Base-by-base conservation (phyloP, 2,329 filamentous ascomycete species). In the Sordariomycetes sp. region DNA sequence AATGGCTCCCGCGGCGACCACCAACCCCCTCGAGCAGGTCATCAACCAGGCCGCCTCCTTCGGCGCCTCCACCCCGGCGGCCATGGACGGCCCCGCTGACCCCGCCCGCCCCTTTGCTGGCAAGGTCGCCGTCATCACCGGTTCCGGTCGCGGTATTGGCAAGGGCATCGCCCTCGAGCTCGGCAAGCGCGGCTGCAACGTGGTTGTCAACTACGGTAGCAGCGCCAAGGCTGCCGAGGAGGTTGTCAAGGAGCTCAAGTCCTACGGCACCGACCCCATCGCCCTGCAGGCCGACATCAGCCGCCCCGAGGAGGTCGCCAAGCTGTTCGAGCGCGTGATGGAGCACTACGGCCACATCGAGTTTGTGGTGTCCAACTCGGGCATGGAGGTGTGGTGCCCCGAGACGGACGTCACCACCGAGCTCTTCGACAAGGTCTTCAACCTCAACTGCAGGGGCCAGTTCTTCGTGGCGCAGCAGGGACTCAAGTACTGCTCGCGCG, bases 391-490 rank as follows among this genome's bases (percentile, higher is more conserved):
- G 59, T 88, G 85, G 83, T 85, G 85, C 68, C 79, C 84, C 70
- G 84, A 86, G 64, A 81, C 85, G 67, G 83, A 88, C 62, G 83
- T 89, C 40, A 81, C 82, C 4, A 81, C 84, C 68, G 85, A 86
- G 73, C 85, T 87, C 64, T 89, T 83, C 72, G 85, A 88, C 71
- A 78, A 83, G 64, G 84, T 88, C 63, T 88, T 89, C 75, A 82
- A 83, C 74, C 76, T 89, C 65, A 89, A 89, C 74, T 79, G 82
- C 60, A 78, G 84, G 48, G 86, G 84, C 53, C 85, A 90, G 72
- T 90, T 90, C 77, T 90, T 90, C 70, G 86, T 90, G 57, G 87
- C 86, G 22, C 86, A 89, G 73, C 83, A 88, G 59, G 88, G 82
- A 7, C 87, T 87, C 71, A 86, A 86, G 73, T 76, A 89, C 72